Evolutionary conservation across 2,329 filamentous ascomycete genomes (phyloP).

Genomic region (Fusarium floridanum): DNA sequence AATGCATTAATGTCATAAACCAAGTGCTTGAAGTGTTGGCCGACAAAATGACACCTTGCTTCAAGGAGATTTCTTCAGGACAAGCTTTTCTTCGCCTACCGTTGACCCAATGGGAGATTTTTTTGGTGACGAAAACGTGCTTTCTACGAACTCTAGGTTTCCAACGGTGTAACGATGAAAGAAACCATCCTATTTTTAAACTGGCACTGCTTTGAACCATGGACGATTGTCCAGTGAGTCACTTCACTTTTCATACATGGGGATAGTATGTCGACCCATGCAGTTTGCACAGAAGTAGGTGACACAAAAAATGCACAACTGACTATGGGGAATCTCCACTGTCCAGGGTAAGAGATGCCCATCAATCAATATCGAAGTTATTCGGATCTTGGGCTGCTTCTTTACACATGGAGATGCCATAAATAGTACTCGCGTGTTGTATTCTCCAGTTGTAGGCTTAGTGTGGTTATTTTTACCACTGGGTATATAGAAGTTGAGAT

Average conservation of each 20-base stretch:
- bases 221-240: not conserved
- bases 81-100: not conserved
- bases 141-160: not conserved
- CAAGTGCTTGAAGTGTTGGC: not conserved
- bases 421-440: not conserved
- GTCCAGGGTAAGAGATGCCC: not conserved
- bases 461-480: no score
- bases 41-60: not conserved
- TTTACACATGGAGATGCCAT: not conserved
- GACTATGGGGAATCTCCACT: not conserved
- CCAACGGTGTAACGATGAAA: not conserved
- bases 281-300: not conserved
- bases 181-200: not conserved
- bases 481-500: not conserved
- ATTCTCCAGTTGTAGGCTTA: not conserved
- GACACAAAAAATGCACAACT: not conserved
- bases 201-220: not conserved
- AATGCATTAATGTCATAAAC: not conserved
- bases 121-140: not conserved
- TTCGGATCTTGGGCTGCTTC: not conserved
- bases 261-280: not conserved
- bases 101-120: not conserved
- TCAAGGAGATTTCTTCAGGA: not conserved
- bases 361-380: not conserved
- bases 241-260: not conserved